Evolutionary conservation across 345 rosid species (phyloP).

Genomic region (Garcia nutans): DNA sequence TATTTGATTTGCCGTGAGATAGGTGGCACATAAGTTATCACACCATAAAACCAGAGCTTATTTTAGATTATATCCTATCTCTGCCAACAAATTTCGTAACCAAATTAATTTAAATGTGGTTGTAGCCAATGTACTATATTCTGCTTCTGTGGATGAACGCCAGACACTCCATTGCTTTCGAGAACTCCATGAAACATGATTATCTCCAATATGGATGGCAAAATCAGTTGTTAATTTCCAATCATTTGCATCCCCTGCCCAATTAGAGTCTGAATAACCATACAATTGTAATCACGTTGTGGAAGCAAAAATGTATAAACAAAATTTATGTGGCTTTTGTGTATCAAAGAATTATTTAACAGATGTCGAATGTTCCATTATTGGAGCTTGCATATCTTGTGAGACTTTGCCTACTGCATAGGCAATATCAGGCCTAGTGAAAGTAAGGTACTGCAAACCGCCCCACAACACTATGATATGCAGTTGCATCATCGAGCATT

Average conservation of each 20-base stretch:
- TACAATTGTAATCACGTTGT: background rate
- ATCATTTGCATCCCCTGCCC: background rate
- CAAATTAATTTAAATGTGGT: accelerated
- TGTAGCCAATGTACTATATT: background rate
- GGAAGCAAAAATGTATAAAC: background rate
- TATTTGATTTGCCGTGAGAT: background rate
- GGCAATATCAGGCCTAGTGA: background rate
- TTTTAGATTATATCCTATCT: background rate
- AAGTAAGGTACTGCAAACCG: no score
- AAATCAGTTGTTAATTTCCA: background rate
- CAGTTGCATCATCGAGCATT: no score
- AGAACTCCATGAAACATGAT: background rate
- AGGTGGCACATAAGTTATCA: background rate
- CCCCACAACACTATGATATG: no score
- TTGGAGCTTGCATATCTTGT: background rate
- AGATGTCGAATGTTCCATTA: background rate
- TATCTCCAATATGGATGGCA: background rate
- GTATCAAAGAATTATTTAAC: background rate
- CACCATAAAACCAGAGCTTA: background rate
- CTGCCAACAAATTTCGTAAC: background rate
- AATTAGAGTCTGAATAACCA: background rate
- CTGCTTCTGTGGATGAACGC: background rate
- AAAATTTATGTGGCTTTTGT: background rate
- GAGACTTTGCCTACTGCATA: background rate
- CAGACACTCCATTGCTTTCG: background rate